Percentiles rank a stretch among this genome's conserved stretches.
Evolutionary conservation across 139 green algal species (phyloP).

Genomic region (Haematococcus sp.): DNA sequence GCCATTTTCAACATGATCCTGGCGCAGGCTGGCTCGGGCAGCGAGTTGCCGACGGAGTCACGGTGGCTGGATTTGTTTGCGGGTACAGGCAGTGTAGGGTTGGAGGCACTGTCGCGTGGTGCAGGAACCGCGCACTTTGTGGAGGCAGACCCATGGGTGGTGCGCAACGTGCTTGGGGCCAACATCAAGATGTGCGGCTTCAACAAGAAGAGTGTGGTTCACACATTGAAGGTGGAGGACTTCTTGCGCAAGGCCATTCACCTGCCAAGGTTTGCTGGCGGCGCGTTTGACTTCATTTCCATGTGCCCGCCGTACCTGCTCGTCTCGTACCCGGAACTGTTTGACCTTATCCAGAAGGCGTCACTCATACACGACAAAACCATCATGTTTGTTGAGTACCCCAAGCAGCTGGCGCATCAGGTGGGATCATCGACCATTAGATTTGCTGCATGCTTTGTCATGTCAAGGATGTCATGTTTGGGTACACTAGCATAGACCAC

Average conservation of each 20-base stretch:
- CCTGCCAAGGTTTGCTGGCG: constrained; percentile 41
- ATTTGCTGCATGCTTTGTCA: too few species aligned
- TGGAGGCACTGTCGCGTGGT: constrained; percentile 65
- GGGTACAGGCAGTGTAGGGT: constrained; percentile 66
- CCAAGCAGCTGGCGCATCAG: constrained; percentile 56
- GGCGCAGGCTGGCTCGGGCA: constrained; percentile 33
- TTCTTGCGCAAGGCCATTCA: constrained; percentile 54
- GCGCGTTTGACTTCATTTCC: constrained; percentile 90
- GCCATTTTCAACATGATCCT: constrained; percentile 83
- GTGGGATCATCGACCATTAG: constrained; percentile 29
- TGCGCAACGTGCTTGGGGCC: constrained; percentile 29
- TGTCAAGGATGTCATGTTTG: too few species aligned
- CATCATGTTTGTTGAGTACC: constrained; percentile 87
- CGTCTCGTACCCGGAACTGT: constrained; percentile 86
- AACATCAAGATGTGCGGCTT: constrained; percentile 50
- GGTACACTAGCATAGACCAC: too few species aligned
- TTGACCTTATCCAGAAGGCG: constrained; percentile 66
- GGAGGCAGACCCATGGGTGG: constrained; percentile 84
- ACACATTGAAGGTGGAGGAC: constrained; percentile 73
- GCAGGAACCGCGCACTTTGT: constrained; percentile 74
- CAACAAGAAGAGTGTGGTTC: constrained; percentile 35
- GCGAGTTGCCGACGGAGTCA: constrained; percentile 29
- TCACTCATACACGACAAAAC: constrained; percentile 64
- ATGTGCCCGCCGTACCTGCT: constrained; percentile 89
- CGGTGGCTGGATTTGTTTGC: constrained; percentile 87